Percentiles rank a stretch among this genome's conserved stretches.
These are phyloP conservation scores for Arthrobotrys sphaeroides DNA, from an alignment of 2,329 filamentous ascomycete species.

Conservation along the genomic window DNA sequence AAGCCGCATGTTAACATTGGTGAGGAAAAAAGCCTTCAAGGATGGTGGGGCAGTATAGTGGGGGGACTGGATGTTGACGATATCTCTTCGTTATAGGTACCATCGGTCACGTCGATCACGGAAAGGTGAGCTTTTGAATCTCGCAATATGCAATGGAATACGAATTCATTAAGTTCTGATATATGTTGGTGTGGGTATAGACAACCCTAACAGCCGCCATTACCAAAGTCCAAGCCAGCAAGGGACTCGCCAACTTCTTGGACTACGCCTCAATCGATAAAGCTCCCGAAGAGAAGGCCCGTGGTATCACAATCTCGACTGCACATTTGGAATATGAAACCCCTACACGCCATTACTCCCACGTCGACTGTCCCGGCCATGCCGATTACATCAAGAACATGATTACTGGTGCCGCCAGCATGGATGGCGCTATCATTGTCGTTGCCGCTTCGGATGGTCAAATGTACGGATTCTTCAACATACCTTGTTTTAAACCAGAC, in stretches of 20 bases:
- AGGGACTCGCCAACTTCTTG: conserved; percentile 91
- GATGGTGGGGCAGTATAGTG: conserved; percentile 38
- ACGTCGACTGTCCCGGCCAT: conserved; percentile 99
- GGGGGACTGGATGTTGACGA: conserved; percentile 40
- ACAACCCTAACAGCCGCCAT: conserved; percentile 98
- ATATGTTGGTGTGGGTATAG: too few relatives aligned
- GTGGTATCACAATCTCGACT: conserved; percentile 99
- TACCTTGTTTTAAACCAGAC: not conserved
- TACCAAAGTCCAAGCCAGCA: conserved; percentile 96
- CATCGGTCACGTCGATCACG: conserved; percentile 99
- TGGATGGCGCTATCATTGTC: conserved; percentile 99
- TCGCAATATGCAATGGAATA: conserved; percentile 33
- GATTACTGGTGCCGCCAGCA: conserved; percentile 99
- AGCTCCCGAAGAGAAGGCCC: conserved; percentile 98
- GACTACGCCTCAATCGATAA: conserved; percentile 99
- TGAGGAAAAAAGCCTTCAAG: conserved; percentile 60
- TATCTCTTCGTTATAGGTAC: conserved; percentile 69
- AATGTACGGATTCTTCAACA: conserved; percentile 69
- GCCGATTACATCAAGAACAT: conserved; percentile 99
- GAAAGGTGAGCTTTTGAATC: conserved; percentile 74
- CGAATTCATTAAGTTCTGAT: too few relatives aligned
- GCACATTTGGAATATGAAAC: conserved; percentile 99
- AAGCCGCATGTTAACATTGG: conserved; percentile 99
- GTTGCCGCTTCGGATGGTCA: conserved; percentile 98
- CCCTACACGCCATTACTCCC: conserved; percentile 93